These are phyloP conservation scores for Penicillium sp. DNA, from an alignment of 2,329 filamentous ascomycete genomes.

Conservation along the genomic window DNA sequence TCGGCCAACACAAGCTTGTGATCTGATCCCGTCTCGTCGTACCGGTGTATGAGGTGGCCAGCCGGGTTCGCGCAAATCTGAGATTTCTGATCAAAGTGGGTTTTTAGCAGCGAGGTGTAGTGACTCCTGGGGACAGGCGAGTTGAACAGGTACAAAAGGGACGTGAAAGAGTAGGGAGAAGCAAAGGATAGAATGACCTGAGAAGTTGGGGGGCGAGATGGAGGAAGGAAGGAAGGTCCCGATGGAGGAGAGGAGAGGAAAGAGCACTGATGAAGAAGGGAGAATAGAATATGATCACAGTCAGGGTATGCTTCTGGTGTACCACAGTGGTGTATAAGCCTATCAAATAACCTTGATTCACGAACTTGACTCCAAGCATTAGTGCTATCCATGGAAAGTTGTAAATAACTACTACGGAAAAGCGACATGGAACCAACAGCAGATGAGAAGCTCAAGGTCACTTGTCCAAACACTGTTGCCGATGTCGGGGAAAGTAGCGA, in stretches of 20 bases:
- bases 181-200: conserved; percentile 22
- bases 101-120: background rate
- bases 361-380: too few relatives aligned
- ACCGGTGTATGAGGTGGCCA: conserved; percentile 8
- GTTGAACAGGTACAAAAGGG: conserved; percentile 13
- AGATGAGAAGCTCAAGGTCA: too few relatives aligned
- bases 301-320: too few relatives aligned
- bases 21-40: conserved; percentile 22
- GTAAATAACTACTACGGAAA: too few relatives aligned
- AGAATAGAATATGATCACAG: too few relatives aligned
- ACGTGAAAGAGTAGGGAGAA: conserved; percentile 15
- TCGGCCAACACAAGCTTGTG: conserved; percentile 28
- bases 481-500: too few relatives aligned
- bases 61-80: conserved; percentile 9
- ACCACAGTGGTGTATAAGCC: too few relatives aligned
- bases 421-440: too few relatives aligned
- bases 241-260: conserved; percentile 21
- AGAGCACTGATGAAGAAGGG: conserved; percentile 27
- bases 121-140: conserved; percentile 4
- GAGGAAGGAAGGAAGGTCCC: conserved; percentile 21
- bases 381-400: too few relatives aligned
- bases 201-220: conserved; percentile 13
- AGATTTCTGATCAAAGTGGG: background rate
- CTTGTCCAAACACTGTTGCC: too few relatives aligned
- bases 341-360: too few relatives aligned